These are phyloP conservation scores for Anthostomella pinea DNA, from an alignment of 2,329 filamentous ascomycete species.

Conservation along the genomic window DNA sequence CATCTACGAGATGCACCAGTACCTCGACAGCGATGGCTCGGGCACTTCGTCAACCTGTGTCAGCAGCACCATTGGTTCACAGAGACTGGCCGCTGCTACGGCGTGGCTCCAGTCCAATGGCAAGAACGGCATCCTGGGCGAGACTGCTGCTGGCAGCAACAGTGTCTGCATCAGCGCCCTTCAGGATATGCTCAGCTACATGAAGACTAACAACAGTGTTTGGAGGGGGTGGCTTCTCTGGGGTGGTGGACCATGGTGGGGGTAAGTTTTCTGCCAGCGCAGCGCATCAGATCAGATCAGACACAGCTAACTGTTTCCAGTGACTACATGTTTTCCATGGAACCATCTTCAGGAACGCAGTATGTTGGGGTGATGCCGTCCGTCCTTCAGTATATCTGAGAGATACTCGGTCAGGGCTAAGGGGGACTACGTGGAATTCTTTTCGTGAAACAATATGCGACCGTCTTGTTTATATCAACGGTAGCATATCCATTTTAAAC, in stretches of 20 bases:
- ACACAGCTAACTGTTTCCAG: no score
- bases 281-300: no score
- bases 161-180: slow-evolving; percentile 49
- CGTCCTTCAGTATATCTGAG: slow-evolving; percentile 27
- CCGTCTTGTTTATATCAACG: no score
- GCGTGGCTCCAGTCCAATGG: slow-evolving; percentile 53
- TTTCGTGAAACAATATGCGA: no score
- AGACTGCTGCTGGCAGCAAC: slow-evolving; percentile 56
- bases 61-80: slow-evolving; percentile 45
- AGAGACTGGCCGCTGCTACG: slow-evolving; percentile 49
- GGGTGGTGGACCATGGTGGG: slow-evolving; percentile 56
- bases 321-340: slow-evolving; percentile 33
- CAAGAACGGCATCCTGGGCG: slow-evolving; percentile 55
- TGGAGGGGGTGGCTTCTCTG: slow-evolving; percentile 59
- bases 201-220: slow-evolving; percentile 54
- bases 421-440: background rate
- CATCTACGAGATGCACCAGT: slow-evolving; percentile 60
- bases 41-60: slow-evolving; percentile 49
- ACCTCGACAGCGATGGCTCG: slow-evolving; percentile 53
- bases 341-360: slow-evolving; percentile 27
- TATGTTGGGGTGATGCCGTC: slow-evolving; percentile 27
- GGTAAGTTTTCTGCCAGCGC: slow-evolving; percentile 10
- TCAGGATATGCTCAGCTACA: slow-evolving; percentile 48
- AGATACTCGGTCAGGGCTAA: background rate
- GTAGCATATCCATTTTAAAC: no score